Evolutionary conservation across 371 early-diverging fungal genomes (phyloP).

Genomic region (Mucor piriformis): DNA sequence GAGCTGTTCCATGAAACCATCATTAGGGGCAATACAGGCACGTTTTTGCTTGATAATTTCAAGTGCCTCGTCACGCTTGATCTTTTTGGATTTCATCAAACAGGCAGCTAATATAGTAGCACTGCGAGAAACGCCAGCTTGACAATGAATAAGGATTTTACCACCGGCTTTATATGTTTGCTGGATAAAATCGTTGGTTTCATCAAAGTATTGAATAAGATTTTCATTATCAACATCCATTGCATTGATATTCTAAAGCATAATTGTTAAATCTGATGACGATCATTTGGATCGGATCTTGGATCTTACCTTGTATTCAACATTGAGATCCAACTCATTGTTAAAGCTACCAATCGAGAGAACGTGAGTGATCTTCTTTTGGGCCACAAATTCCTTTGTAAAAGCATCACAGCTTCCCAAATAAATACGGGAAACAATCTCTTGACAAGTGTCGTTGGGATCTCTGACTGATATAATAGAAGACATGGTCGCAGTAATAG

Average conservation of each 20-base stretch:
- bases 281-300: background rate
- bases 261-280: constrained; percentile 4
- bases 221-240: constrained; percentile 70
- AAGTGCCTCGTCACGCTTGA: constrained; percentile 57
- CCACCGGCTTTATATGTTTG: constrained; percentile 51
- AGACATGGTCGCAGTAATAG: background rate
- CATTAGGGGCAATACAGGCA: constrained; percentile 48
- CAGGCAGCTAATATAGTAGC: constrained; percentile 58
- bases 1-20: constrained; percentile 47
- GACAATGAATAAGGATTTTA: constrained; percentile 73
- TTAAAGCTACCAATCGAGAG: constrained; percentile 50
- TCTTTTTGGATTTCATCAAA: constrained; percentile 61
- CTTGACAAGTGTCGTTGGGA: constrained; percentile 22
- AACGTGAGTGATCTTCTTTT: constrained; percentile 65
- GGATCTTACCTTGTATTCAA: constrained; percentile 44
- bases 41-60: constrained; percentile 49
- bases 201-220: constrained; percentile 72
- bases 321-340: constrained; percentile 27
- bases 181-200: constrained; percentile 63
- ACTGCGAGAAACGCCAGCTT: constrained; percentile 44
- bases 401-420: constrained; percentile 43
- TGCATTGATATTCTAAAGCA: constrained; percentile 53
- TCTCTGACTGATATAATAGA: constrained; percentile 8
- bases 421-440: constrained; percentile 50
- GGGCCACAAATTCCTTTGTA: constrained; percentile 31